Evolutionary conservation across 495 filamentous ascomycete genomes (phyloP), one percentile per base, ranked within the genome.

Genomic region (Parmelia sp.): DNA sequence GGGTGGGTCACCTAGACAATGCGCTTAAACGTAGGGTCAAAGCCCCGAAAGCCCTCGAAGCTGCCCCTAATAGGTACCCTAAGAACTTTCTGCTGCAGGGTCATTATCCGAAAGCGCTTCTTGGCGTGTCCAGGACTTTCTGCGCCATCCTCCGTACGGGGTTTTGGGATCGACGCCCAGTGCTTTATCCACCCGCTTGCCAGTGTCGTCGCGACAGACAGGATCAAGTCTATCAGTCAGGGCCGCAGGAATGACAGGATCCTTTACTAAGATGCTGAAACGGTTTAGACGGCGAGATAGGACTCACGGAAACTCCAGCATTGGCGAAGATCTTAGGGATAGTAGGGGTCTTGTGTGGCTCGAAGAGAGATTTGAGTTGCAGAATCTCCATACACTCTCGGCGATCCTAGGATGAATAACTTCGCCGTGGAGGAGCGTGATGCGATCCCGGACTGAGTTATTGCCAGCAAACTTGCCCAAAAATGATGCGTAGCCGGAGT

Each of bases 401-500:
- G 17, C 42, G 17, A 69, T 63, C 29, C 33, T 42, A n/a, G 59
- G 40, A 35, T 62, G 39, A 7, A 64, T 47, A 0, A 19, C 12
- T 49, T 25, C 35, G 36, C 61, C 60, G 7, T 55, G 7, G 6
- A 69, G 56, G 21, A 69, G 56, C 19, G 67, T 69, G 27, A 64
- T 57, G 21, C 63, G 67, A 51, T 55, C 57, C 14, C 64, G 60
- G 15, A 33, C 56, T 5, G 60, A 58, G 23, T 1, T 0, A 60
- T 66, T 37, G 0, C 44, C 55, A 14, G 68, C 66, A 47, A 74
- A 76, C 33, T 75, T 71, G 39, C 73, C 73, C 5, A 84, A 66
- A 56, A 75, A 72, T 15, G 78, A 73, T 21, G 78, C 70, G 66
- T 83, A 82, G 58, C 78, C 76, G 6, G 71, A 73, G 63, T 84